Percentiles rank a stretch among this genome's conserved stretches.
phyloP scores from a whole-genome alignment of 805 yeast genomes.

The Lipomyces spencermartinsiae region DNA sequence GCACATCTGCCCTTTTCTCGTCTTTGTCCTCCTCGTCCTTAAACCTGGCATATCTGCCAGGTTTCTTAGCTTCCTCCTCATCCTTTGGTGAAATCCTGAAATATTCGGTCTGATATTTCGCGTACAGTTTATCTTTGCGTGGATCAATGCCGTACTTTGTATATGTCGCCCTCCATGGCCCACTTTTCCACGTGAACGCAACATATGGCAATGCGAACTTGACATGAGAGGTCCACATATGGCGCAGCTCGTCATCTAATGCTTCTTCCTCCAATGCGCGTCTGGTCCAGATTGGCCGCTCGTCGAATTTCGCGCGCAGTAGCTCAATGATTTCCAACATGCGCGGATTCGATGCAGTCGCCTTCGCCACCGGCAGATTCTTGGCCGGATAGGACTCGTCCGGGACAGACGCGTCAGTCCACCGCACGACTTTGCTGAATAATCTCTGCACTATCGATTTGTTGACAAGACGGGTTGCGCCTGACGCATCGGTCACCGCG shows the following conservation, averaged over 20 bases:
- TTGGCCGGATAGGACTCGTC: constrained; percentile 39
- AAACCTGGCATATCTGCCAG: constrained; percentile 39
- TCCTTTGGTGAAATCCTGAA: constrained; percentile 58
- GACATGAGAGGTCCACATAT: constrained; percentile 48
- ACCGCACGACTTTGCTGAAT: constrained; percentile 44
- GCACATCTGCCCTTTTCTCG: constrained; percentile 47
- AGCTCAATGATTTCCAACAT: constrained; percentile 44
- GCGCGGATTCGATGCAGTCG: constrained; percentile 38
- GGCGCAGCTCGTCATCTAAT: constrained; percentile 45
- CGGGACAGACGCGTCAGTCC: constrained; percentile 45
- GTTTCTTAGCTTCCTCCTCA: constrained; percentile 27
- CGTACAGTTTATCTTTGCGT: constrained; percentile 56
- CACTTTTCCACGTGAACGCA: constrained; percentile 79
- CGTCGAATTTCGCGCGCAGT: constrained; percentile 58
- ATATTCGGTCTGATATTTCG: constrained; percentile 82
- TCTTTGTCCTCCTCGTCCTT: constrained; percentile 46
- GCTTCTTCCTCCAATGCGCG: constrained; percentile 58
- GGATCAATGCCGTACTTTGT: constrained; percentile 84
- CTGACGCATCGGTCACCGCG: constrained; percentile 61
- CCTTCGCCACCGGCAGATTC: constrained; percentile 51
- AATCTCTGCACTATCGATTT: constrained; percentile 43
- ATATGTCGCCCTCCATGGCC: constrained; percentile 94
- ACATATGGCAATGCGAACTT: constrained; percentile 85
- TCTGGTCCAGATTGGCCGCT: constrained; percentile 86
- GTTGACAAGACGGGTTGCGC: constrained; percentile 47